A percentile compares a stretch with the other conserved stretches of the same genome.
phyloP scores from a whole-genome alignment of 1,284 basidiomycete genomes.

The Cryptococcus maquisensis region DNA sequence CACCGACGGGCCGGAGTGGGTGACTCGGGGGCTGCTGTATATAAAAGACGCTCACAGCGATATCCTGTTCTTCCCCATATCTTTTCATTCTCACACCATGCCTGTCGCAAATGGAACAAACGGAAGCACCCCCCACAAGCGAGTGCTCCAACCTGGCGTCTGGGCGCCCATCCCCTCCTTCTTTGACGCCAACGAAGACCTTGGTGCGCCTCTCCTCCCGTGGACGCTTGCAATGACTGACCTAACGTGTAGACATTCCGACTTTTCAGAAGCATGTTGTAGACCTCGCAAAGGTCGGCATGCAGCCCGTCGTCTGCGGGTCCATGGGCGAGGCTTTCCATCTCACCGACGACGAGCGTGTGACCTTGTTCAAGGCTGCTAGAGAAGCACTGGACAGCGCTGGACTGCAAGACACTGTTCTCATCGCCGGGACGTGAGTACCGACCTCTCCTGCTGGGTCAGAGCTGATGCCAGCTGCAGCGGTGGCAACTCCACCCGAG shows the following conservation, averaged over 20 bases:
- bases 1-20: too few relatives aligned
- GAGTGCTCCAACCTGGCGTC: conserved; percentile 69
- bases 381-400: conserved; percentile 66
- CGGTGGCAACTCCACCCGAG: conserved; percentile 73
- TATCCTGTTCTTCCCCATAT: background rate
- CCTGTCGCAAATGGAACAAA: conserved; percentile 10
- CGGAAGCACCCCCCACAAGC: conserved; percentile 35
- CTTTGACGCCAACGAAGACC: conserved; percentile 72
- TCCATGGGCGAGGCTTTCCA: conserved; percentile 62
- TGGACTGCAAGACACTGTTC: conserved; percentile 59
- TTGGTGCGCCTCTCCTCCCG: conserved; percentile 57
- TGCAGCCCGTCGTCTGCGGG: conserved; percentile 71
- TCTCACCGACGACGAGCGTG: conserved; percentile 68
- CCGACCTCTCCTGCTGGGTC: background rate
- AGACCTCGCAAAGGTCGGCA: conserved; percentile 65
- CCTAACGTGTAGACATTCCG: conserved; percentile 60
- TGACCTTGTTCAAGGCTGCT: conserved; percentile 63
- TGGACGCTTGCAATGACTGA: conserved; percentile 39
- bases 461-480: conserved; percentile 12
- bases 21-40: too few relatives aligned
- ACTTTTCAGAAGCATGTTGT: conserved; percentile 70
- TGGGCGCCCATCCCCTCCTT: conserved; percentile 83
- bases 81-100: background rate
- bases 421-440: conserved; percentile 68
- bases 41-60: too few relatives aligned